phyloP scores from a whole-genome alignment of 2,329 filamentous ascomycete genomes.

The Dryadomyces quercus-mongolicae region DNA sequence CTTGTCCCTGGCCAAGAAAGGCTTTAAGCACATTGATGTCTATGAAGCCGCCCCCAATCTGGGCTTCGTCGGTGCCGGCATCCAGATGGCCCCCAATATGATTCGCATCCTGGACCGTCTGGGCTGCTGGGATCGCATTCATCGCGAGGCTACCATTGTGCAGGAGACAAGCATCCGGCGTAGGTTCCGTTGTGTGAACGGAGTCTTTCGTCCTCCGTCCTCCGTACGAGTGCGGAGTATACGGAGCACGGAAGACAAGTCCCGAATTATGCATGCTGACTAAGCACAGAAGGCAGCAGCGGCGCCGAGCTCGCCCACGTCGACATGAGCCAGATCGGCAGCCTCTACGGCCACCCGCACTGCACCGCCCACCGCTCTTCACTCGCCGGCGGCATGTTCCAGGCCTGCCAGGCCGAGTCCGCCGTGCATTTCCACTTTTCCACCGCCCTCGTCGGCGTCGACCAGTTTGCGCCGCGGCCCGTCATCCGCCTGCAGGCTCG shows the following conservation, averaged over 20 bases:
- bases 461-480: conserved; percentile 46
- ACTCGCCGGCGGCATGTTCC: conserved; percentile 56
- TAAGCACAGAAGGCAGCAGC: conserved; percentile 46
- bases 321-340: conserved; percentile 51
- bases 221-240: too few relatives aligned
- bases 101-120: conserved; percentile 60
- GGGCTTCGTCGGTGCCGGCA: conserved; percentile 74
- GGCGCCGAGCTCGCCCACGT: conserved; percentile 61
- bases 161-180: conserved; percentile 60
- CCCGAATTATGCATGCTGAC: neutral
- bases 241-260: too few relatives aligned
- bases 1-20: conserved; percentile 62
- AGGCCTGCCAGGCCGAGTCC: conserved; percentile 52
- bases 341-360: conserved; percentile 62
- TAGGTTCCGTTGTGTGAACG: too few relatives aligned
- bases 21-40: conserved; percentile 61
- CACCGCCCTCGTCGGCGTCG: conserved; percentile 40
- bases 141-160: conserved; percentile 57
- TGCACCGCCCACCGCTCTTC: conserved; percentile 69
- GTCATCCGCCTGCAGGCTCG: conserved; percentile 38
- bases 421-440: conserved; percentile 59
- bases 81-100: conserved; percentile 77
- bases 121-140: conserved; percentile 61
- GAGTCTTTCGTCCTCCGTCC: too few relatives aligned
- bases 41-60: conserved; percentile 63